Evolutionary conservation across 345 rosid species (phyloP), one percentile per base, ranked within the genome.

Genomic region (Melaleuca quinquenervia): DNA sequence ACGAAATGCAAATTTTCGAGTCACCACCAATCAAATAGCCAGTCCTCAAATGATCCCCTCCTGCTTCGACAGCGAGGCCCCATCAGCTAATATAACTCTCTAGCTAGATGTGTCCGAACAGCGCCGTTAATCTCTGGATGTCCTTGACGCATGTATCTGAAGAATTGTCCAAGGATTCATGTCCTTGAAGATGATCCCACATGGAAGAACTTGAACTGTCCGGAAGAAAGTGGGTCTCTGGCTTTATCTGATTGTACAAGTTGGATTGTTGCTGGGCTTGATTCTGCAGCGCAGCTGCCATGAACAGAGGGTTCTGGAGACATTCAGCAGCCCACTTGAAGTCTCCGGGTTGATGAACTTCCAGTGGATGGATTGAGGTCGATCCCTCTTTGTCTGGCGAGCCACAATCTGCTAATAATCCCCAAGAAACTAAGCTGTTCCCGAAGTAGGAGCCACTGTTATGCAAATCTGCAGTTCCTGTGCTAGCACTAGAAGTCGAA

Each of bases 221-320:
- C 0, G 91, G 84, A 45, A 93, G 85, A 91, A 90, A 88, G 85
- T 88, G 91, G 82, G 95, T 56, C 91, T 96, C 99, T 6, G 98
- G 90, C 91, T 94, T 96, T 54, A 94, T 92, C 62, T 92, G 96
- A 84, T 88, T 93, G 90, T 89, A 91, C 12, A 92, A 89, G 8
- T 94, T 60, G 49, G 50, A 56, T 20, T 56, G 90, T 50, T 91
- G 93, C 53, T 91, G 92, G 82, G 91, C 90, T 85, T 92, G 97
- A 84, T 91, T 93, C 82, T 92, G 96, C 56, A 95, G 87, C 85
- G 94, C 90, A 48, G 93, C 89, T 26, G 93, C 88, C 92, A 94
- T 87, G 87, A 91, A 9, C 55, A 91, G 86, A 8, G 94, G 91
- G 86, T 87, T 93, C 3, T 90, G 92, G 53, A 93, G 88, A 84